Evolutionary conservation across 2,329 filamentous ascomycete species (phyloP).

Genomic region (Penicillium concentricum): DNA sequence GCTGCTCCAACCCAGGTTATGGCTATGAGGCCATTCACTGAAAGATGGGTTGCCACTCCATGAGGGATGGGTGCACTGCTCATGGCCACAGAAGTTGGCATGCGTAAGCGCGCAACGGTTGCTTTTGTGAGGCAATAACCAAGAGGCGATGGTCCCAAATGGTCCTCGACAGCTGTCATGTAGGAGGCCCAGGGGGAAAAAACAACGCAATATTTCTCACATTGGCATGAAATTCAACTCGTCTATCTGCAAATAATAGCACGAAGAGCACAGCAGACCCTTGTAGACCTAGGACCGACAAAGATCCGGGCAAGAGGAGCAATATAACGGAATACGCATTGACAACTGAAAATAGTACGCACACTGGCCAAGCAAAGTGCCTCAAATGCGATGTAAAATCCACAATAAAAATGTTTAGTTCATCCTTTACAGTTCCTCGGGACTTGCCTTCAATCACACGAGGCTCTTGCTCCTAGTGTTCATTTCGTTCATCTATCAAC

Average conservation of each 20-base stretch:
- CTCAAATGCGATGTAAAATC: not conserved
- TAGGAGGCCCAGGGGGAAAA: too few relatives aligned
- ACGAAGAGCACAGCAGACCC: not conserved
- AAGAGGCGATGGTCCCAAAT: not conserved
- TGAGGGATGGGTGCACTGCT: not conserved
- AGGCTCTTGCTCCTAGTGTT: not conserved
- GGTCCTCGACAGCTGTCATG: not conserved
- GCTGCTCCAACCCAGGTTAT: constrained; percentile 19
- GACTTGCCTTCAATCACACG: not conserved
- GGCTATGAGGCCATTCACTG: constrained; percentile 13
- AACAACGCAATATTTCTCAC: not conserved
- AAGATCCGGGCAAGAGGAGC: not conserved
- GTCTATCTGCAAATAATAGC: not conserved
- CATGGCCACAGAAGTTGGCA: not conserved
- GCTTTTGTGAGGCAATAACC: not conserved
- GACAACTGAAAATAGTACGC: not conserved
- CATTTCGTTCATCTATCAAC: not conserved
- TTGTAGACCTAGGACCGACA: not conserved
- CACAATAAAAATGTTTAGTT: not conserved
- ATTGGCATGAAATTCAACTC: not conserved
- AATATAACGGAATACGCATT: not conserved
- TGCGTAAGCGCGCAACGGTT: not conserved
- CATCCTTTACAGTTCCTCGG: not conserved
- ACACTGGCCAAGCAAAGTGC: not conserved
- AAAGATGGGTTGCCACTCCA: constrained; percentile 13